Evolutionary conservation across 352 stramenopile genomes (phyloP), one percentile per base, ranked within the genome.

Genomic region (Globisporangium acanthophoron): DNA sequence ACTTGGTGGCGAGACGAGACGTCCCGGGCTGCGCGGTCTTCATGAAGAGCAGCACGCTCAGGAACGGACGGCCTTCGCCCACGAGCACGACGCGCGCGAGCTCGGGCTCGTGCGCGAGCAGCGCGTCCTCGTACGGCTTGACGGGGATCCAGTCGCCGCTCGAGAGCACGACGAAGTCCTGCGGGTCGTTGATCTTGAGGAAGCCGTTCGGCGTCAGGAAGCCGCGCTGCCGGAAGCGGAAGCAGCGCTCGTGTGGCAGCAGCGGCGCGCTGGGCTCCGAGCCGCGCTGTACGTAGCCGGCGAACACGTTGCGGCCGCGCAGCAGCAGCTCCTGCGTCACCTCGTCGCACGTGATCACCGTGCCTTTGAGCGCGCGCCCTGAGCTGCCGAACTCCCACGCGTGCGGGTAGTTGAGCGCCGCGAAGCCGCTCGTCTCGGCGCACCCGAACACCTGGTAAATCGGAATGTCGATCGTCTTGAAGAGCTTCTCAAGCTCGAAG

Each of bases 381-480:
- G 63, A 85, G 37, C 69, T 89, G 8, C 85, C 85, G 52, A 90
- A 80, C 54, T 88, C 80, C 77, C 82, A 94, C 27, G 70, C 66
- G 55, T 90, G 73, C 2, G 82, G 78, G 54, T 74, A 90, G 58
- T 90, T 94, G 51, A 92, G 73, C 2, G 80, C 61, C 2, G 76
- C 76, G 31, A 94, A 89, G 31, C 85, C 85, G 20, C 66, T 81
- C 11, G 80, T 85, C 56, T 91, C 82, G 16, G 78, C 60, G 5
- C 71, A 80, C 3, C 85, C 85, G 54, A 84, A 87, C 13, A 90
- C 66, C 59, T 90, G 80, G 59, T 91, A 94, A 35, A 94, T 85
- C 8, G 84, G 84, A 4, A 88, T 78, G 61, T 91, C 84, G 37
- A 93, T 85, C 1, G 78, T 92, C 69, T 88, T 87, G 57, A 93